These are phyloP conservation scores for Naegleria lovaniensis DNA, from an alignment of 208 protist genomes.

Conservation along the genomic window DNA sequence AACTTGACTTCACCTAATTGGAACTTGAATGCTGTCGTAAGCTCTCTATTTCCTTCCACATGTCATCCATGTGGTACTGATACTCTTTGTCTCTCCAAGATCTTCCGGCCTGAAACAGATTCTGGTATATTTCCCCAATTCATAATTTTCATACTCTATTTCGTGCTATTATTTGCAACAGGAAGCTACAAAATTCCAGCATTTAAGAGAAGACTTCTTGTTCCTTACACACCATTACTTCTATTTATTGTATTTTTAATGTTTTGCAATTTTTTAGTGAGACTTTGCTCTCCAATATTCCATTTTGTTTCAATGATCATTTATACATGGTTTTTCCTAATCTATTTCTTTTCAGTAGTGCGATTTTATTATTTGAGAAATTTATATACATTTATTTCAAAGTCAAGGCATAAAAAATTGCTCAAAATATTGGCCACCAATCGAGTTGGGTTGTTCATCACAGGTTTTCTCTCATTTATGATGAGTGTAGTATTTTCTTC, in stretches of 20 bases:
- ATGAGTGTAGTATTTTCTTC: not conserved
- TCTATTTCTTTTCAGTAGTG: not conserved
- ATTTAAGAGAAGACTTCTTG: not conserved
- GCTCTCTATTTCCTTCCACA: not conserved
- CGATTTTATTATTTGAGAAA: not conserved
- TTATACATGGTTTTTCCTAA: not conserved
- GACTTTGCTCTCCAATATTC: not conserved
- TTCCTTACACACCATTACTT: not conserved
- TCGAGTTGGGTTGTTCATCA: not conserved
- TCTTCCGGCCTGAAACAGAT: not conserved
- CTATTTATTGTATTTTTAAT: not conserved
- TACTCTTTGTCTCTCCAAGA: not conserved
- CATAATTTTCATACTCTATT: not conserved
- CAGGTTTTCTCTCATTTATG: not conserved
- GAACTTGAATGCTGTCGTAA: not conserved
- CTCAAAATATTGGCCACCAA: not conserved
- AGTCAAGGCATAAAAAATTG: not conserved
- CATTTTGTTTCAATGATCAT: not conserved
- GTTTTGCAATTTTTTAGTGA: not conserved
- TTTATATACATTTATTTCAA: not conserved
- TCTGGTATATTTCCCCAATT: not conserved
- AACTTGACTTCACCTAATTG: not conserved
- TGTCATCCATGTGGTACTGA: not conserved
- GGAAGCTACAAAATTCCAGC: not conserved
- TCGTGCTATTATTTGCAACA: not conserved